These are phyloP conservation scores for Fusarium albidum DNA, from an alignment of 2,329 filamentous ascomycete species.

Conservation along the genomic window DNA sequence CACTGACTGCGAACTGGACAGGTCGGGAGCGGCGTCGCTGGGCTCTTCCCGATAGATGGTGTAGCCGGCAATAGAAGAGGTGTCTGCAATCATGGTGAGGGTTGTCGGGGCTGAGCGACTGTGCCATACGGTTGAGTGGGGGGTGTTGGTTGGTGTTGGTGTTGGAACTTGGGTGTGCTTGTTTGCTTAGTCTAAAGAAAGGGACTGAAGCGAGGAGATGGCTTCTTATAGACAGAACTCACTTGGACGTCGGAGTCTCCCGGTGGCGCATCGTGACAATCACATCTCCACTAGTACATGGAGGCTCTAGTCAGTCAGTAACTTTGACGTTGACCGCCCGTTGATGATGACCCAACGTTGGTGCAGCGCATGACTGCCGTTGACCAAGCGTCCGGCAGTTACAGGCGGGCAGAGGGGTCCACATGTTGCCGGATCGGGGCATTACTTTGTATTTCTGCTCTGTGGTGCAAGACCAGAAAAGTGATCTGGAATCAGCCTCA, in stretches of 20 bases:
- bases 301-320: too few species aligned
- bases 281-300: constrained; percentile 20
- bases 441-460: constrained; percentile 6
- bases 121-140: constrained; percentile 38
- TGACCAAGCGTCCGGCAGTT: constrained; percentile 20
- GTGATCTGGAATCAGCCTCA: too few species aligned
- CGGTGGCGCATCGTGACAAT: constrained; percentile 26
- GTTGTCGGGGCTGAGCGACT: constrained; percentile 41
- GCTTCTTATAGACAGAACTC: constrained; percentile 37
- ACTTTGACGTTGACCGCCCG: too few species aligned
- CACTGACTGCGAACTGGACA: constrained; percentile 41
- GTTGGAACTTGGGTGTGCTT: constrained; percentile 1
- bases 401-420: constrained; percentile 10
- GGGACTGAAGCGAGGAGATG: constrained; percentile 23
- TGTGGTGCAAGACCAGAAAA: too few species aligned
- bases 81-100: constrained; percentile 54
- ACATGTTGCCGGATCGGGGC: constrained; percentile 19
- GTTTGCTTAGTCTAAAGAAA: constrained; percentile 2
- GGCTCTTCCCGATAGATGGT: constrained; percentile 54
- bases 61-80: constrained; percentile 54
- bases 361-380: neutral
- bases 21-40: constrained; percentile 47
- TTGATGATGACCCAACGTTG: too few species aligned
- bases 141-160: neutral
- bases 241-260: constrained; percentile 16